Conservation (phyloP, 495 filamentous ascomycete species). For the Talaromyces thailandensis region DNA sequence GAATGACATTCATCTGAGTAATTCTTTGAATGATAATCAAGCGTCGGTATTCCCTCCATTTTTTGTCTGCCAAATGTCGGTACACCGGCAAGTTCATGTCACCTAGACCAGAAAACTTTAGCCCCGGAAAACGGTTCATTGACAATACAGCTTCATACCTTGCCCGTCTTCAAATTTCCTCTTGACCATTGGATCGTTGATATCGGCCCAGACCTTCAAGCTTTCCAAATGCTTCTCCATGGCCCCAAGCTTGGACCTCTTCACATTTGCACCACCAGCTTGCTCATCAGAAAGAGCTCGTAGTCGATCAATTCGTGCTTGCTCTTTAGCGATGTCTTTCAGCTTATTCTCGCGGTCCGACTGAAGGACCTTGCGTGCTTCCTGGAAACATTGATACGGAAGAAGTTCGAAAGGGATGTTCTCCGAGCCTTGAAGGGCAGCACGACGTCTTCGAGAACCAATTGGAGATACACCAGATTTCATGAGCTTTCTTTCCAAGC, state of each 20-base stretch:
- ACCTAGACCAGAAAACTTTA: slow-evolving; percentile 36
- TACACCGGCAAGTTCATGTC: slow-evolving; percentile 98
- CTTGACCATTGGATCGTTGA: slow-evolving; percentile 94
- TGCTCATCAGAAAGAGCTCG: slow-evolving; percentile 48
- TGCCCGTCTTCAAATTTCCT: slow-evolving; percentile 87
- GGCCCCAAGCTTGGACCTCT: slow-evolving; percentile 56
- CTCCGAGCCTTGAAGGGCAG: slow-evolving; percentile 53
- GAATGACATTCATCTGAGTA: slow-evolving; percentile 77
- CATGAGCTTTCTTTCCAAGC: slow-evolving; percentile 51
- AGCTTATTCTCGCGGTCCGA: slow-evolving; percentile 79
- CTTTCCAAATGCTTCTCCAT: slow-evolving; percentile 68
- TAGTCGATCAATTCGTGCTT: slow-evolving; percentile 49
- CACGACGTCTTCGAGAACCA: slow-evolving; percentile 77
- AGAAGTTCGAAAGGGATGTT: slow-evolving; percentile 85
- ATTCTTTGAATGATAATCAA: slow-evolving; percentile 78
- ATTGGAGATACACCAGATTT: slow-evolving; percentile 51
- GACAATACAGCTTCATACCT: slow-evolving; percentile 43
- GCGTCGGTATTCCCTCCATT: slow-evolving; percentile 77
- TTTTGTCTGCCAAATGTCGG: slow-evolving; percentile 73
- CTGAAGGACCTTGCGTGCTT: slow-evolving; percentile 74
- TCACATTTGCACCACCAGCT: slow-evolving; percentile 49
- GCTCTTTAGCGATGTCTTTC: slow-evolving; percentile 48
- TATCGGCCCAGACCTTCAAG: slow-evolving; percentile 83
- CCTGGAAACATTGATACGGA: slow-evolving; percentile 95
- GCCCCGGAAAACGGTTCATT: background rate